Evolutionary conservation across 192 early-diverging fungal species (phyloP).

Genomic region (Mortierella alpina): DNA sequence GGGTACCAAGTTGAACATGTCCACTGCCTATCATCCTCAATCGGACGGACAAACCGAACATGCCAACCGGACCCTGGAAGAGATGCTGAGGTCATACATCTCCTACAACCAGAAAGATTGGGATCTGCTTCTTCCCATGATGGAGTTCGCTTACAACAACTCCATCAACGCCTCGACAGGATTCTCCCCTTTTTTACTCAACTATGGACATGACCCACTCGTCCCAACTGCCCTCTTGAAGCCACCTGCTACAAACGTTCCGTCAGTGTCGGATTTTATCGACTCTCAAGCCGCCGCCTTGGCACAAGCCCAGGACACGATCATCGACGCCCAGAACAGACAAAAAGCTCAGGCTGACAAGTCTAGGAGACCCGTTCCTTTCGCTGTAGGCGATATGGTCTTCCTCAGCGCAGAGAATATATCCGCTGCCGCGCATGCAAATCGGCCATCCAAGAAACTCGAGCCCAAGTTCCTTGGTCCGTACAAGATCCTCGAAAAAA

Average conservation of each 20-base stretch:
- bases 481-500: background rate
- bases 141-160: conserved; percentile 68
- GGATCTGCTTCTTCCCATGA: conserved; percentile 45
- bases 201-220: background rate
- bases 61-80: conserved; percentile 14
- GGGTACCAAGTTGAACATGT: conserved; percentile 35
- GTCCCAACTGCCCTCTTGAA: background rate
- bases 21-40: conserved; percentile 55
- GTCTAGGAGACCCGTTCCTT: background rate
- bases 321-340: background rate
- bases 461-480: conserved; percentile 15
- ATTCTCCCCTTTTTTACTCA: conserved; percentile 27
- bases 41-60: conserved; percentile 50
- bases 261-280: background rate
- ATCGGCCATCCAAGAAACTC: conserved; percentile 8
- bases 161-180: conserved; percentile 34
- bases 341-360: background rate
- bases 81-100: conserved; percentile 9
- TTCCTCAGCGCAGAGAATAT: conserved; percentile 6
- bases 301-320: background rate
- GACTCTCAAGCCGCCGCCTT: background rate
- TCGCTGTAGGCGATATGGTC: conserved; percentile 4
- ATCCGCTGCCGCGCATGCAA: background rate
- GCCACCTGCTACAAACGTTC: conserved; percentile 12
- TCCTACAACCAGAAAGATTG: conserved; percentile 49